Base-by-base conservation (phyloP, 257 asterid genomes). In the Anisodus acutangulus region DNA sequence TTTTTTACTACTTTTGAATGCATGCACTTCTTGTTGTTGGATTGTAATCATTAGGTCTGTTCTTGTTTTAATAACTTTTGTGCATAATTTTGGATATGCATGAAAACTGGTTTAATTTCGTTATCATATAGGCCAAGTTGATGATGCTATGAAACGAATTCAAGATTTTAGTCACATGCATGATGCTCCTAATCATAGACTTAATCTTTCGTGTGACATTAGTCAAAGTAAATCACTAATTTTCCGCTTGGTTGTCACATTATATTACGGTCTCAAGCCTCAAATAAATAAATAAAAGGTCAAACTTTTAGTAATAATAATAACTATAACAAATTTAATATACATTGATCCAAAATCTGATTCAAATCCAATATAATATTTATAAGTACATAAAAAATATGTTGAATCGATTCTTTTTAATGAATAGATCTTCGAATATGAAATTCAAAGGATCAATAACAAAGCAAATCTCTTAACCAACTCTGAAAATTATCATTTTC, bases 51-150 rank as follows among this genome's bases (percentile, higher is more conserved):
- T 53, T 78, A 76, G 81, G 63, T 74, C 17, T 74, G 2, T 6
- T 76, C 63, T 9, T 76, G 51, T 51, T 53, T 13, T 41, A 3
- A 7, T 5, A 76, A 12, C 64, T 51, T 78, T 51, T 78, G 47
- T 78, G 81, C 81, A 78, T 78, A 53, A 78, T 78, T 78, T 78
- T 13, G 49, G 81, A 31, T 78, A 78, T 76, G 81, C 81, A 53
- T 78, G 81, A 53, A 78, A 78, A 78, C 64, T 78, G 62, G 22
- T 76, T 51, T 41, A 41, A 17, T 47, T 76, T 51, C 7, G 22
- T 51, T 51, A 76, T 7, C 5, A 68, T 13, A 9, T 49, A 76
- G 22, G 59, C 64, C 47, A 53, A 76, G 62, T 76, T 53, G 81
- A 76, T 49, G 62, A 76, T 76, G 81, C 81, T 76, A 51, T 76